These are phyloP conservation scores for Ophiostoma montium DNA, from an alignment of 2,329 filamentous ascomycete species.

Conservation along the genomic window DNA sequence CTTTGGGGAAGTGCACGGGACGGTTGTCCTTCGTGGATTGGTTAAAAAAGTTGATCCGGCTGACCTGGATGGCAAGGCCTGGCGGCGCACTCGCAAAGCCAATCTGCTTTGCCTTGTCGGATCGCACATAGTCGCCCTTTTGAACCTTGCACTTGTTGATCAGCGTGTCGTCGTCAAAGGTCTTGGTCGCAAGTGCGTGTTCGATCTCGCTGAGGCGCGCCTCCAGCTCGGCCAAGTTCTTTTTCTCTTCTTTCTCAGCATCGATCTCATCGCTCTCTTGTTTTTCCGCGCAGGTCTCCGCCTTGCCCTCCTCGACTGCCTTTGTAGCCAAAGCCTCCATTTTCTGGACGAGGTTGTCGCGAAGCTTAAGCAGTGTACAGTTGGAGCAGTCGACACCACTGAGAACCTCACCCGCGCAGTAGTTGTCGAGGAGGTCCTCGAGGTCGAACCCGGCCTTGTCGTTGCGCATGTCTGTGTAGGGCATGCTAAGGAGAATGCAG, in stretches of 20 bases:
- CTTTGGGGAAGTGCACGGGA: slow-evolving; percentile 51
- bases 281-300: too few relatives aligned
- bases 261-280: not conserved
- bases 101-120: slow-evolving; percentile 77
- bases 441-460: slow-evolving; percentile 41
- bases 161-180: not conserved
- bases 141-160: slow-evolving; percentile 44
- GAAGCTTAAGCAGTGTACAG: slow-evolving; percentile 60
- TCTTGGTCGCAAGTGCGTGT: not conserved
- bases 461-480: slow-evolving; percentile 45
- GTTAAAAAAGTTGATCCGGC: slow-evolving; percentile 83
- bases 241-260: not conserved
- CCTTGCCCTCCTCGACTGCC: too few relatives aligned
- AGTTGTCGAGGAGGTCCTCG: slow-evolving; percentile 68
- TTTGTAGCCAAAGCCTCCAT: not conserved
- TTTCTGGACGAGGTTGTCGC: slow-evolving; percentile 15
- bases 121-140: slow-evolving; percentile 47
- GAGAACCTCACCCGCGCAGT: slow-evolving; percentile 72
- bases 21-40: not conserved
- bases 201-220: not conserved
- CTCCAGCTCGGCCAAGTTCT: not conserved
- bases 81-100: slow-evolving; percentile 72
- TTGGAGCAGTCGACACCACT: slow-evolving; percentile 83
- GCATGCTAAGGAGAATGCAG: slow-evolving; percentile 64
- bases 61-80: slow-evolving; percentile 74